Evolutionary conservation across 805 yeast genomes (phyloP).

Genomic region (Martiniozyma abietophila): DNA sequence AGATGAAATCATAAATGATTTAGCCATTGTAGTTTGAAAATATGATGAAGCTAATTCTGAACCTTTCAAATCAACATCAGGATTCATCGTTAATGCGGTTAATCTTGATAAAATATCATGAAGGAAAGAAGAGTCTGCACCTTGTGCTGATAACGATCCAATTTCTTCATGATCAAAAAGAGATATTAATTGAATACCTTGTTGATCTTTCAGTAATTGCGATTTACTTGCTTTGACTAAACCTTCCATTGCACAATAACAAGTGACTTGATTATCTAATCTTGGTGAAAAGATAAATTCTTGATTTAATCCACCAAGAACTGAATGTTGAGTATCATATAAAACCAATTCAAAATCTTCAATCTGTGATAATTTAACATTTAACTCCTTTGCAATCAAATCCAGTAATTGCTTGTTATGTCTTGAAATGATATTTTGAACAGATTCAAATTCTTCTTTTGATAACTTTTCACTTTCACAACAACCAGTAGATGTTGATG

Average conservation of each 20-base stretch:
- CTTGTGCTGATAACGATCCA: constrained; percentile 91
- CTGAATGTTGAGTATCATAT: constrained; percentile 76
- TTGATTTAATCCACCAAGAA: constrained; percentile 79
- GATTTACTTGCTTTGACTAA: constrained; percentile 36
- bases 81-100: constrained; percentile 36
- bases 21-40: constrained; percentile 51
- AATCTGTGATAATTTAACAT: constrained; percentile 43
- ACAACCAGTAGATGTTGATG: constrained; percentile 27
- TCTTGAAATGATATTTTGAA: constrained; percentile 57
- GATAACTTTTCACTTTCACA: constrained; percentile 42
- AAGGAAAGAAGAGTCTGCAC: constrained; percentile 88
- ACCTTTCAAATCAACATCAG: constrained; percentile 26
- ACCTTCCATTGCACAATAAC: constrained; percentile 71
- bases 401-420: constrained; percentile 68
- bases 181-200: constrained; percentile 64
- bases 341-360: constrained; percentile 86
- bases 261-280: constrained; percentile 81
- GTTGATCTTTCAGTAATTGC: constrained; percentile 30
- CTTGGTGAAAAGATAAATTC: constrained; percentile 91
- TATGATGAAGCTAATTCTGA: constrained; percentile 27
- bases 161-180: constrained; percentile 94
- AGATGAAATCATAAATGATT: constrained; percentile 81
- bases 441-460: constrained; percentile 51
- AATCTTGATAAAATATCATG: constrained; percentile 71
- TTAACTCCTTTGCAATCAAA: constrained; percentile 57